Evolutionary conservation across 169 alveolate genomes (phyloP).

Genomic region (Theileria equi): DNA sequence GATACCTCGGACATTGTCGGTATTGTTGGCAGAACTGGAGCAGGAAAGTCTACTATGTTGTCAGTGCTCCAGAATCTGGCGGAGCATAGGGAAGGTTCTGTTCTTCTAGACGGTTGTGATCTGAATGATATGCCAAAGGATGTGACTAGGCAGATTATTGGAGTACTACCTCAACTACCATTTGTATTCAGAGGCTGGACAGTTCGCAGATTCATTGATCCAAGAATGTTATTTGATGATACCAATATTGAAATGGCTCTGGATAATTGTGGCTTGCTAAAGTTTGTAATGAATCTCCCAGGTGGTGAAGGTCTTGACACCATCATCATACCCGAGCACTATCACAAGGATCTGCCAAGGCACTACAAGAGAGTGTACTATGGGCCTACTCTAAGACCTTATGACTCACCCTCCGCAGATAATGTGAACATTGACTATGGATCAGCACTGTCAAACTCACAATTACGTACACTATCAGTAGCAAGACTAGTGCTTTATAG

Average conservation of each 20-base stretch:
- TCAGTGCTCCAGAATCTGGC: conserved; percentile 23
- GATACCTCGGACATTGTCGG: conserved; percentile 32
- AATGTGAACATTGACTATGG: too few relatives aligned
- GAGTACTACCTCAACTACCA: conserved; percentile 54
- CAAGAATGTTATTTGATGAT: conserved; percentile 39
- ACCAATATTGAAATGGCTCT: conserved; percentile 27
- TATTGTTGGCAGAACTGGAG: conserved; percentile 60
- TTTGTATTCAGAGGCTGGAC: conserved; percentile 58
- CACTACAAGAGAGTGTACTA: conserved; percentile 5
- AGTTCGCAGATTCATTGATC: conserved; percentile 55
- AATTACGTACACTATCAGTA: too few relatives aligned
- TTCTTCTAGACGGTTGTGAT: conserved; percentile 62
- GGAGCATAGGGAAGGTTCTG: conserved; percentile 29
- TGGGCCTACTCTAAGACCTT: too few relatives aligned
- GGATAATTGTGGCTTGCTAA: conserved; percentile 34
- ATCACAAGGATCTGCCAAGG: conserved; percentile 5
- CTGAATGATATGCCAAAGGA: conserved; percentile 7
- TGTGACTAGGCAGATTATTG: conserved; percentile 33
- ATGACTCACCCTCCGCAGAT: too few relatives aligned
- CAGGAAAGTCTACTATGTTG: conserved; percentile 59
- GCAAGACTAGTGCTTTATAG: too few relatives aligned
- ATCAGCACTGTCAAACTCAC: too few relatives aligned
- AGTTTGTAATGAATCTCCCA: conserved; percentile 15
- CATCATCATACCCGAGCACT: conserved; percentile 26
- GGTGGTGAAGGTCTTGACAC: conserved; percentile 25